Percentiles rank a stretch among this genome's conserved stretches.
phyloP scores from a whole-genome alignment of 805 yeast species.

The Lachancea quebecensis region DNA sequence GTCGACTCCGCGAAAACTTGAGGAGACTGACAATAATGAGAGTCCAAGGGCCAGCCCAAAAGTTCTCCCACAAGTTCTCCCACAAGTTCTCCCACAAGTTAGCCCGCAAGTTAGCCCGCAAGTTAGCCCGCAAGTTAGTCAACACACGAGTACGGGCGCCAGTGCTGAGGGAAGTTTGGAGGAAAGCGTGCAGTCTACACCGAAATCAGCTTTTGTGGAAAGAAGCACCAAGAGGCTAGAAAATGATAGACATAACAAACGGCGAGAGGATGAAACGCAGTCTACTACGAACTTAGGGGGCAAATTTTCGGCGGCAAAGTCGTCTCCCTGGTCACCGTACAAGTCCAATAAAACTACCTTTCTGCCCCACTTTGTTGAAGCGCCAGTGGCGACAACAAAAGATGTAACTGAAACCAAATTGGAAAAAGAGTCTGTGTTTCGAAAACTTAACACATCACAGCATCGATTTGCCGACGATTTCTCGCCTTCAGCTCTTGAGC shows the following conservation, averaged over 20 bases:
- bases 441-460: too few relatives aligned
- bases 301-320: neutral
- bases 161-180: neutral
- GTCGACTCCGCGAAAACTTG: constrained; percentile 4
- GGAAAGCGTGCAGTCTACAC: neutral
- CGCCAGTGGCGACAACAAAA: neutral
- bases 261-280: neutral
- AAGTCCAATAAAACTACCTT: constrained; percentile 15
- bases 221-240: neutral
- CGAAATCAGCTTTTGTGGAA: neutral
- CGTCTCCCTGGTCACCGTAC: constrained; percentile 27
- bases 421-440: neutral
- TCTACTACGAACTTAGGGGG: too few relatives aligned
- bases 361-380: neutral
- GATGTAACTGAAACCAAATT: neutral
- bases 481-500: too few relatives aligned
- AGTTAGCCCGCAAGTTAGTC: neutral
- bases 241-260: neutral
- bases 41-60: neutral
- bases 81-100: neutral
- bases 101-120: neutral
- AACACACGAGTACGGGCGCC: neutral
- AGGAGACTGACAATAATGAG: neutral
- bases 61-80: neutral
- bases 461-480: too few relatives aligned